Base-by-base conservation (phyloP, 192 early-diverging fungal genomes). In the Coemansia sp. region DNA sequence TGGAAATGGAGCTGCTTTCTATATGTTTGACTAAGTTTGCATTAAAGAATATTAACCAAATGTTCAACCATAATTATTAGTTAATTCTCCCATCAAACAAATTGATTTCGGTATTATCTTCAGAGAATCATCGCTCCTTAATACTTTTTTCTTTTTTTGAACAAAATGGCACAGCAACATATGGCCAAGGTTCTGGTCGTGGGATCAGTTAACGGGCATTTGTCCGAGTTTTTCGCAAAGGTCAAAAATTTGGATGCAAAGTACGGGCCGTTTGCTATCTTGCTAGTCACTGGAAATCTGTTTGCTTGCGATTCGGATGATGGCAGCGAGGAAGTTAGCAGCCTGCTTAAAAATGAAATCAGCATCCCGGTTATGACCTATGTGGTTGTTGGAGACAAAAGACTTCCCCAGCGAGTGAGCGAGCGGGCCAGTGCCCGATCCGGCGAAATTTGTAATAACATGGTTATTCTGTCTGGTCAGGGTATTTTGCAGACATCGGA, bases 251-350 rank as follows among this genome's bases (percentile, higher is more conserved):
- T 94, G 59, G 84, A 94, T 65, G 58, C 71, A 7, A 95, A 94
- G 69, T 84, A 92, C 62, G 93, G 93, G 0, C 94, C 94, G 7
- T 97, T 97, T 66, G 90, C 93, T 29, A 64, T 93, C 23, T 70
- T 93, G 22, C 81, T 97, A 6, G 87, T 90, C 38, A 82, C 85
- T 0, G 94, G 94, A 16, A 91, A 94, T 75, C 88, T 97, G 37
- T 94, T 94, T 75, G 79, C 73, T 13, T 64, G 69, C 55, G 64
- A 58, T 19, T 14, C 55, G 5, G 71, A 84, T 18, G 69, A 80
- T 22, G 80, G 72, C 1, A 61, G 76, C 16, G 70, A 79, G 16
- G 84, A 83, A 32, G 69, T 78, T 13, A 73, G 82, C 13, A 69
- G 80, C 3, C 61, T 92, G n/a, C 64, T 90, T 39, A 75, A 78